phyloP scores from a whole-genome alignment of 2,329 filamentous ascomycete species.

The Coniochaeta hoffmannii region DNA sequence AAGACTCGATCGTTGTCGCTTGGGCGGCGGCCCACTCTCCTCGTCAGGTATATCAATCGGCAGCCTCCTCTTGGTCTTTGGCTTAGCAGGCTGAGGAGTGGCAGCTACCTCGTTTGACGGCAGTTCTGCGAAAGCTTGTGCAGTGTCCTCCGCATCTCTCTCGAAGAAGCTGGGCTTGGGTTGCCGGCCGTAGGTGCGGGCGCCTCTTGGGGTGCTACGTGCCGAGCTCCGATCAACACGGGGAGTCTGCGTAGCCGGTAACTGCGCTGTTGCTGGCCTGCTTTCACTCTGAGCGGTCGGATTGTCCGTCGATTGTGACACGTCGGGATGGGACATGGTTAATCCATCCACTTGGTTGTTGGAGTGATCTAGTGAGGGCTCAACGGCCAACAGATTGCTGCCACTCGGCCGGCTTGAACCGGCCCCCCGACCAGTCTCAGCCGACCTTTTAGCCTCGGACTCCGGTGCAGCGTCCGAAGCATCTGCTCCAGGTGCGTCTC shows the following conservation, averaged over 20 bases:
- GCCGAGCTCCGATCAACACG: background rate
- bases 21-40: background rate
- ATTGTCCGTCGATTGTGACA: background rate
- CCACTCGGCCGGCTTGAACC: background rate
- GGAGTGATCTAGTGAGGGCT: background rate
- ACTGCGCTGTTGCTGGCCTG: background rate
- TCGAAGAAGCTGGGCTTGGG: constrained; percentile 7
- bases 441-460: background rate
- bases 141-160: constrained; percentile 7
- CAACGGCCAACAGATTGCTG: background rate
- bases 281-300: background rate
- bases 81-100: background rate
- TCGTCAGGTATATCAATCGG: background rate
- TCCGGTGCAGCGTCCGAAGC: background rate
- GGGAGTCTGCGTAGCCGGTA: background rate
- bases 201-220: background rate
- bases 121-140: constrained; percentile 6
- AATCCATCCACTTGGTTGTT: background rate
- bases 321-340: background rate
- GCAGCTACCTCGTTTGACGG: constrained; percentile 5
- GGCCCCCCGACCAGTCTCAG: background rate
- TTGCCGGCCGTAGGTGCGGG: constrained; percentile 6
- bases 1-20: background rate
- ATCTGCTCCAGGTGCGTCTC: background rate
- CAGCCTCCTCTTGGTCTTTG: background rate